Conservation (phyloP, 2,329 filamentous ascomycete species). For the Beauveria sp. region DNA sequence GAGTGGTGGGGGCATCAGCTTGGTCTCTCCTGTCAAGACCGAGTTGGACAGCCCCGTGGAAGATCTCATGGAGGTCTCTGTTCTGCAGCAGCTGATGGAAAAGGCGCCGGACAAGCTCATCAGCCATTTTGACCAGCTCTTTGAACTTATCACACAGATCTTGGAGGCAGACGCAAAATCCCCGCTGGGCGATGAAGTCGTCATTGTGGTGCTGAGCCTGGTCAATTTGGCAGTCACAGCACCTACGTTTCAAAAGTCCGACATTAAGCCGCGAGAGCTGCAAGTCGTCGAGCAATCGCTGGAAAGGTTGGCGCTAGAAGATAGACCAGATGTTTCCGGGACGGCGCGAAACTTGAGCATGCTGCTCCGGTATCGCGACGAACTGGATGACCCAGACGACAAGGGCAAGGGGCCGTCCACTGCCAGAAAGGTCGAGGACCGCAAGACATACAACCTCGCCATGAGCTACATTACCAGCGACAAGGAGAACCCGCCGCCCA, state of each 20-base stretch:
- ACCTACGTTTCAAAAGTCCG: slow-evolving; percentile 45
- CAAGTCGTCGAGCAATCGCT: slow-evolving; percentile 42
- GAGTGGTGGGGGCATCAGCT: slow-evolving; percentile 19
- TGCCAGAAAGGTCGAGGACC: slow-evolving; percentile 48
- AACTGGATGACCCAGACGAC: slow-evolving; percentile 39
- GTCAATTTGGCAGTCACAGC: slow-evolving; percentile 53
- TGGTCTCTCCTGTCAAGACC: slow-evolving; percentile 17
- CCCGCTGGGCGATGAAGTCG: slow-evolving; percentile 37
- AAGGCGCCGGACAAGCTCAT: slow-evolving; percentile 56
- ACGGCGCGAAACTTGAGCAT: slow-evolving; percentile 51
- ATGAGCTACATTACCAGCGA: slow-evolving; percentile 54
- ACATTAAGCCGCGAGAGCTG: slow-evolving; percentile 34
- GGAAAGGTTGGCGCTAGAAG: slow-evolving; percentile 28
- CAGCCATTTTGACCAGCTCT: slow-evolving; percentile 54
- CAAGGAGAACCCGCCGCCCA: slow-evolving; percentile 54
- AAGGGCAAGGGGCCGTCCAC: slow-evolving; percentile 28
- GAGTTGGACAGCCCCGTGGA: slow-evolving; percentile 25
- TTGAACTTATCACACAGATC: slow-evolving; percentile 56
- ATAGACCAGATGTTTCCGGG: slow-evolving; percentile 35
- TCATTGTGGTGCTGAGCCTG: slow-evolving; percentile 50
- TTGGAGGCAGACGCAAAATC: slow-evolving; percentile 39
- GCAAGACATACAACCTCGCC: slow-evolving; percentile 54
- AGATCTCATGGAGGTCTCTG: slow-evolving; percentile 49
- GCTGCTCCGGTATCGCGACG: slow-evolving; percentile 48
- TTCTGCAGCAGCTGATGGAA: slow-evolving; percentile 59